Evolutionary conservation across 306 rosid genomes (phyloP), one percentile per base, ranked within the genome.

Genomic region (Quercus berberidifolia): DNA sequence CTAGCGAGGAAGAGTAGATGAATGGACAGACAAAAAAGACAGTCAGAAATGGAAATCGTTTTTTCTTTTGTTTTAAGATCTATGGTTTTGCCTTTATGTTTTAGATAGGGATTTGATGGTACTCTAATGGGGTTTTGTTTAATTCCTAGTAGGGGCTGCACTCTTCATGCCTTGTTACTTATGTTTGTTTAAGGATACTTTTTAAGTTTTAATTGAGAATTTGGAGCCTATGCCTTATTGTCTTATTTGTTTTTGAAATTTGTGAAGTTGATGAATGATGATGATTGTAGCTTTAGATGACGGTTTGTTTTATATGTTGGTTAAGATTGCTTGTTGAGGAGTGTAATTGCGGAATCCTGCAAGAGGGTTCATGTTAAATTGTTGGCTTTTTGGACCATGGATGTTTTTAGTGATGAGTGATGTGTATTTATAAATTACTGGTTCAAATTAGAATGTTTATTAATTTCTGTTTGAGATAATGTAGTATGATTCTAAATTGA

Each of bases 1-100:
- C 78, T 26, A 20, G 87, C 0, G 98, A 80, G 23, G 93, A 93
- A 87, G 96, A 95, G 86, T 95, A 88, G 87, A 79, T 1, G 72
- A 33, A 46, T 65, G 19, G 51, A 28, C 51, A 11, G 17, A 12
- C 54, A 49, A 1, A 12, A 49, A 49, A 49, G 17, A n/a, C 31
- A 9, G 65, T n/a, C 21, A 58, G 64, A 58, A 21, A 58, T 17
- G 71, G 5, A 7, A 33, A 12, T 17, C 25, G n/a, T 67, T 67
- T 67, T 67, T 21, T 21, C 0, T 21, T 46, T 10, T 49, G 54
- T 12, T 49, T 67, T 35, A 23, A 67, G 49, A 67, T 67, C 72
- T 67, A 67, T 67, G 52, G 25, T 67, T 67, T 33, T 8, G 0
- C 51, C 26, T n/a, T 67, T 3, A 35, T 67, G 62, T 30, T 49